Percentiles rank a stretch among this genome's conserved stretches.
These are phyloP conservation scores for Fusarium tjaetaba DNA, from an alignment of 2,329 filamentous ascomycete genomes.

Conservation along the genomic window DNA sequence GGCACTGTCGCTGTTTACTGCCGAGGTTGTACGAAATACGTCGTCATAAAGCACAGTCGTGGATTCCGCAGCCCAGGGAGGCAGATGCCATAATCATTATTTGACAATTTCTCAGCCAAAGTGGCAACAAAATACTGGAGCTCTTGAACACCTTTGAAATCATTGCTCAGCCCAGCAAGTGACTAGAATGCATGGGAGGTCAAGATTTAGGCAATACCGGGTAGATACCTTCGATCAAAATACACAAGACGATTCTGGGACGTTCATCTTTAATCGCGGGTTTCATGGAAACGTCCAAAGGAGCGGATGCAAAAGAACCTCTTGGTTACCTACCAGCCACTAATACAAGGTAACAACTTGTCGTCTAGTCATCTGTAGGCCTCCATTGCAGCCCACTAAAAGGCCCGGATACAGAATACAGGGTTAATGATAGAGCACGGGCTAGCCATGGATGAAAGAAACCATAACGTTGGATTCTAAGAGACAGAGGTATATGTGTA, in stretches of 20 bases:
- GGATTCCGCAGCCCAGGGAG: background rate
- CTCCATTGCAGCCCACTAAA: conserved; percentile 21
- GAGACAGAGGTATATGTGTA: background rate
- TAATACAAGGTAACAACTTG: conserved; percentile 22
- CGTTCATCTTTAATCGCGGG: conserved; percentile 7
- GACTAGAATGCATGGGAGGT: background rate
- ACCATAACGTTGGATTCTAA: background rate
- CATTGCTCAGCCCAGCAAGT: conserved; percentile 6
- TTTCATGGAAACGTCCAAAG: background rate
- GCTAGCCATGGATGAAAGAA: background rate
- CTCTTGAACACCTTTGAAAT: background rate
- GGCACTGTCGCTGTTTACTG: background rate
- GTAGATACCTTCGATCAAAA: background rate
- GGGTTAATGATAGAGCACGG: background rate
- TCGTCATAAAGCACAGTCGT: background rate
- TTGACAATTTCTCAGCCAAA: conserved; percentile 1
- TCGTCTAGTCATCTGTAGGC: conserved; percentile 8
- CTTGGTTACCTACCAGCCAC: conserved; percentile 19
- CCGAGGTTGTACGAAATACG: background rate
- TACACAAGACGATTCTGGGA: conserved; percentile 16
- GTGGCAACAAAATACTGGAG: conserved; percentile 10
- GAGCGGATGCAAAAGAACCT: conserved; percentile 23
- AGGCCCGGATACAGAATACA: conserved; percentile 21
- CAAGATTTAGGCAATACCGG: background rate
- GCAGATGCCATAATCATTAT: conserved; percentile 1